Evolutionary conservation across 805 yeast genomes (phyloP), one percentile per base, ranked within the genome.

Genomic region (Ogataea trehaloabstinens): DNA sequence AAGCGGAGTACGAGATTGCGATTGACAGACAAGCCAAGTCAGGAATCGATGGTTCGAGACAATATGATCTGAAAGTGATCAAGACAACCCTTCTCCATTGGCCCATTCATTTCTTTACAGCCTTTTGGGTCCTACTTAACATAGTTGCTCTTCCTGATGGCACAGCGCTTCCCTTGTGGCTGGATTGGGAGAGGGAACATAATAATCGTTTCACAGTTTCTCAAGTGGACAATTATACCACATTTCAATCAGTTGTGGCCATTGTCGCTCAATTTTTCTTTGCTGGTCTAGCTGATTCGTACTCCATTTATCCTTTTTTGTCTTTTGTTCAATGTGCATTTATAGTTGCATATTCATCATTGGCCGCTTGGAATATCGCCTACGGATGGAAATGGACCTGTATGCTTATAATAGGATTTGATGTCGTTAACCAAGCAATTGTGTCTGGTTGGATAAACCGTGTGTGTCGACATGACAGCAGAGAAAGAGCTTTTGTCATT

Each of bases 401-500:
- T 49, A 64, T 60, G 56, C 39, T 61, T 53, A 48, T 63, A 22
- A 58, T 66, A 40, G 68, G 65, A 24, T 52, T 62, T 11, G 71
- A 54, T 33, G 24, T 40, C 24, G 61, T 64, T 29, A 56, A 64
- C 41, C 73, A 68, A 53, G 58, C 68, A 3, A 56, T 66, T 31
- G 62, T 68, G 12, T 68, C 71, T 6, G 73, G 71, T 6, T 67
- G 69, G 64, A 62, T 64, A 31, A 67, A 65, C 40, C 56, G 66
- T 19, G 56, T 58, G 2, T 55, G 64, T 29, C 68, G 72, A 22
- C 68, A 74, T 44, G 86, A 81, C 55, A 55, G 76, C 19, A 78
- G 80, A 61, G 82, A 77, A 50, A 67, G 85, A 51, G 82, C 85
- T 0, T 64, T 80, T 33, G 81, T 78, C 1, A 61, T 80, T 34